Conservation (phyloP, 805 yeast genomes). For the Torulaspora delbrueckii region DNA sequence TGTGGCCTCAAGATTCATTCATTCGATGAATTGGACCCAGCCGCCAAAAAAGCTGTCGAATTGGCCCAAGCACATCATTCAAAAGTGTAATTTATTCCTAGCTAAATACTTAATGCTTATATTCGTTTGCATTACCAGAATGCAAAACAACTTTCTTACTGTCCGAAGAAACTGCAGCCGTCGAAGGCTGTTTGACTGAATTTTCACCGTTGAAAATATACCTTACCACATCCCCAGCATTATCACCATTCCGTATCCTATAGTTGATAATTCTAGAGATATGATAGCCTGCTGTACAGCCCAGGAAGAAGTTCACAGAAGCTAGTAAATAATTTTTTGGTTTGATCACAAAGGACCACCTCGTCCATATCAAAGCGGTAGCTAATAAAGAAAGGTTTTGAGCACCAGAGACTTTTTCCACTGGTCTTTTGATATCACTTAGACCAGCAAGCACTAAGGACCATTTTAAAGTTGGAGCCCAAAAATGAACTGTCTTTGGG, state of each 20-base stretch:
- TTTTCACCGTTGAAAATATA: slow-evolving; percentile 53
- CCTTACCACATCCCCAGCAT: slow-evolving; percentile 48
- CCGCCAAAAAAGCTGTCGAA: slow-evolving; percentile 91
- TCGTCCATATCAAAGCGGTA: slow-evolving; percentile 95
- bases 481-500: slow-evolving; percentile 94
- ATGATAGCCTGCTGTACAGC: slow-evolving; percentile 85
- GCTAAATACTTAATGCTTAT: slow-evolving; percentile 4
- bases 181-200: not conserved
- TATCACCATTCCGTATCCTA: slow-evolving; percentile 62
- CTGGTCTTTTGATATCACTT: slow-evolving; percentile 83
- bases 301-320: slow-evolving; percentile 88
- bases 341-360: slow-evolving; percentile 92
- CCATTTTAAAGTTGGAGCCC: slow-evolving; percentile 85
- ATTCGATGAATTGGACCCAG: slow-evolving; percentile 89
- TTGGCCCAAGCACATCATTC: slow-evolving; percentile 41
- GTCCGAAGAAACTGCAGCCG: slow-evolving; percentile 1
- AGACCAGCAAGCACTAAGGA: slow-evolving; percentile 87
- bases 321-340: slow-evolving; percentile 88
- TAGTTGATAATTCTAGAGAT: slow-evolving; percentile 63
- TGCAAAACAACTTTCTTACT: slow-evolving; percentile 8
- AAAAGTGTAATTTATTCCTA: not conserved
- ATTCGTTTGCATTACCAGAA: slow-evolving; percentile 11
- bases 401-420: slow-evolving; percentile 83
- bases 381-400: slow-evolving; percentile 62
- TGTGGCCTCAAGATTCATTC: slow-evolving; percentile 92